Conservation (phyloP, 768 basidiomycete genomes). For the Dioszegia crocea region DNA sequence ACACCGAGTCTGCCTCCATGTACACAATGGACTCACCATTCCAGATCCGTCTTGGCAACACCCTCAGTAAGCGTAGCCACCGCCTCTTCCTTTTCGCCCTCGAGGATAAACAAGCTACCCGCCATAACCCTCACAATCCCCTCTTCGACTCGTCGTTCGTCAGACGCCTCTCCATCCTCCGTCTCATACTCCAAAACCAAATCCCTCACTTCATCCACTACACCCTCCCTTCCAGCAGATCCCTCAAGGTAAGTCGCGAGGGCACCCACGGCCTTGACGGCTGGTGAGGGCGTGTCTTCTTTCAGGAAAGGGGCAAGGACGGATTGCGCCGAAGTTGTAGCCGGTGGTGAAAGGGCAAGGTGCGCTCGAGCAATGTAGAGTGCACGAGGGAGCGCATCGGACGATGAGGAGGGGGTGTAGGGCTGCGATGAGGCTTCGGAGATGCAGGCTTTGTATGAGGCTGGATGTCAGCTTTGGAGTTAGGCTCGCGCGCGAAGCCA, state of each 20-base stretch:
- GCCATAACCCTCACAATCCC: slow-evolving; percentile 71
- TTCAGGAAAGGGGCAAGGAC: slow-evolving; percentile 26
- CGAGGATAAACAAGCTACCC: slow-evolving; percentile 77
- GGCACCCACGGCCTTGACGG: slow-evolving; percentile 58
- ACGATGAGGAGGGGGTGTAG: slow-evolving; percentile 19
- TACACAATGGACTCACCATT: slow-evolving; percentile 63
- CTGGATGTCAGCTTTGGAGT: slow-evolving; percentile 20
- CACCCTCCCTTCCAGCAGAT: slow-evolving; percentile 51
- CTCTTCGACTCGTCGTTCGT: slow-evolving; percentile 61
- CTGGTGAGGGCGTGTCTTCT: slow-evolving; percentile 16
- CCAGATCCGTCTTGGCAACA: slow-evolving; percentile 68
- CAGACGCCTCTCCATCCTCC: slow-evolving; percentile 57
- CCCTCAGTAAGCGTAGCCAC: slow-evolving; percentile 74
- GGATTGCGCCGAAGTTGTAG: slow-evolving; percentile 18
- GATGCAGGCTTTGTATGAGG: slow-evolving; percentile 24
- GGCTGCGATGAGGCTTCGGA: slow-evolving; percentile 39
- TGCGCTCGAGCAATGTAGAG: slow-evolving; percentile 49
- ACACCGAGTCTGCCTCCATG: too few relatives aligned
- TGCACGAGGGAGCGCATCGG: slow-evolving; percentile 34
- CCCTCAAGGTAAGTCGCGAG: slow-evolving; percentile 64
- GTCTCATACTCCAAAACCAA: slow-evolving; percentile 77
- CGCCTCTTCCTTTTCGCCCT: slow-evolving; percentile 85
- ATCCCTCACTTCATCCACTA: slow-evolving; percentile 78
- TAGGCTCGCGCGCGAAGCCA: background rate
- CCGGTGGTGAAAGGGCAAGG: slow-evolving; percentile 37